phyloP scores from a whole-genome alignment of 768 basidiomycete species.

The Boletales sp. region DNA sequence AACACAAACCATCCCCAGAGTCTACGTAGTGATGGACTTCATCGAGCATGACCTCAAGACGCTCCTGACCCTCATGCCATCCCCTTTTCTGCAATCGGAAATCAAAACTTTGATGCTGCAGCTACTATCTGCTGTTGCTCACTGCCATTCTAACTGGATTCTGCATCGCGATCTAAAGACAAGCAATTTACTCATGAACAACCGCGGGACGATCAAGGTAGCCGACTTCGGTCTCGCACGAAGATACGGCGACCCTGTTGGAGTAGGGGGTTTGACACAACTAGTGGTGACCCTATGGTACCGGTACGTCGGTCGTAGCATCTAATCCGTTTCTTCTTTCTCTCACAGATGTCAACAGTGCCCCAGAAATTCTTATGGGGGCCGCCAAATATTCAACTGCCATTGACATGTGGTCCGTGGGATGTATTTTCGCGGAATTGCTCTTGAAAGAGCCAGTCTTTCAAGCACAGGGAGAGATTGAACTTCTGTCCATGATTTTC shows the following conservation, averaged over 20 bases:
- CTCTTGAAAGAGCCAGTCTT: constrained; percentile 95
- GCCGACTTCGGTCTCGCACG: constrained; percentile 97
- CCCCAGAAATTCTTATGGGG: constrained; percentile 93
- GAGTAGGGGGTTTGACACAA: constrained; percentile 96
- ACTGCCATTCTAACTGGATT: constrained; percentile 97
- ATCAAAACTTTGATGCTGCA: constrained; percentile 97
- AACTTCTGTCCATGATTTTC: constrained; percentile 92
- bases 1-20: constrained; percentile 46
- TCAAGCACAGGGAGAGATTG: constrained; percentile 93
- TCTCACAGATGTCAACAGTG: constrained; percentile 43
- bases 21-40: constrained; percentile 99
- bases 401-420: constrained; percentile 98
- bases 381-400: constrained; percentile 93
- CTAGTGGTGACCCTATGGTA: constrained; percentile 99
- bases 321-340: constrained; percentile 9
- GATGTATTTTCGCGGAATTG: constrained; percentile 97
- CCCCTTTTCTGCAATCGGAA: constrained; percentile 95
- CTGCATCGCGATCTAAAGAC: constrained; percentile 97
- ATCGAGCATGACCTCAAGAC: constrained; percentile 99
- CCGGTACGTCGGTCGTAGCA: constrained; percentile 53
- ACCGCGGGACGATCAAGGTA: constrained; percentile 96
- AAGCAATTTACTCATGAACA: constrained; percentile 97
- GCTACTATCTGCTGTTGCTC: constrained; percentile 85
- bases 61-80: constrained; percentile 89
- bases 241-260: constrained; percentile 94